phyloP scores from a whole-genome alignment of 208 protist species.

The Dictyostelium gargantuum region DNA sequence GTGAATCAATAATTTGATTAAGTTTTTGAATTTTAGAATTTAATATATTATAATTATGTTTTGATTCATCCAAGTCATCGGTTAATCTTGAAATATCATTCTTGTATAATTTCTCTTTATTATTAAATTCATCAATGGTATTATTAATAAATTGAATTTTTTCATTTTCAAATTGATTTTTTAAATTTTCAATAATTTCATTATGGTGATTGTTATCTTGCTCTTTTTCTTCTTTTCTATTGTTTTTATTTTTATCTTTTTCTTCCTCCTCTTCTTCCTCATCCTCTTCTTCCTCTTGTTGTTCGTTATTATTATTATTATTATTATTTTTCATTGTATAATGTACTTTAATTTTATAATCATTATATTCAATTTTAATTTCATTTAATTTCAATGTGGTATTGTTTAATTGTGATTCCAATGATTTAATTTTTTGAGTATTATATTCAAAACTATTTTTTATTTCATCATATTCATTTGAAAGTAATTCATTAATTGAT shows the following conservation, averaged over 20 bases:
- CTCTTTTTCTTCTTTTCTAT: neutral
- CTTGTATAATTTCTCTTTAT: neutral
- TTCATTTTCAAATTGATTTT: neutral
- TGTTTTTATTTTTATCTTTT: neutral
- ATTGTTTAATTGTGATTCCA: neutral
- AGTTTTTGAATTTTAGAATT: slow-evolving; percentile 4
- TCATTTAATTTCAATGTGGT: neutral
- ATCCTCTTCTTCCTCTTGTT: neutral
- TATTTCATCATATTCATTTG: slow-evolving; percentile 29
- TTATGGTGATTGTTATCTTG: neutral
- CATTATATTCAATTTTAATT: slow-evolving; percentile 5
- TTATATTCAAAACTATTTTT: slow-evolving; percentile 23
- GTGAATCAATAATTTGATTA: neutral
- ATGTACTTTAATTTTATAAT: slow-evolving; percentile 43
- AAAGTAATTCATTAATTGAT: neutral
- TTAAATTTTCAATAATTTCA: neutral
- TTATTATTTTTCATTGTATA: slow-evolving; percentile 2
- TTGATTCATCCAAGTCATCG: neutral
- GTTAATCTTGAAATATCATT: neutral
- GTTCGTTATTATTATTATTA: neutral
- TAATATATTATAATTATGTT: neutral
- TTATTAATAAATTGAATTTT: neutral
- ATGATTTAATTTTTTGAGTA: neutral
- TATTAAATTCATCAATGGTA: neutral
- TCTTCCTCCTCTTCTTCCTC: neutral